Evolutionary conservation across 768 basidiomycete species (phyloP), one percentile per base, ranked within the genome.

Genomic region (Suillus variegatus): DNA sequence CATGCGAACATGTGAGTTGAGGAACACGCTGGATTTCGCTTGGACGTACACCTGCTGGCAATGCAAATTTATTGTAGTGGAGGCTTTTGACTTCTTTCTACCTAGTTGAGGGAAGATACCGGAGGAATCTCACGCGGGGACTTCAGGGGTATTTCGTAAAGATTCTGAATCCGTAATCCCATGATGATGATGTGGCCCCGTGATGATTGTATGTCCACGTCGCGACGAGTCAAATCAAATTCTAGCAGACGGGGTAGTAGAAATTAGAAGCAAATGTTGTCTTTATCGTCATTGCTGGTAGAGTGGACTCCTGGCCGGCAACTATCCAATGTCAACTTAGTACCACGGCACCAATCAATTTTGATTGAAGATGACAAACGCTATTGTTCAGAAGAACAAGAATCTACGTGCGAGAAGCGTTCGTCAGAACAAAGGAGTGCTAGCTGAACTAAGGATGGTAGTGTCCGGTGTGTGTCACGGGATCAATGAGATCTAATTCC

Each of bases 401-500:
- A 20, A 57, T n/a, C 32, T 47, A 58, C 13, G 54, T n/a, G 20
- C 38, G 12, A 61, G 22, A 57, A 63, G 52, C 8, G 54, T 60
- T 38, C 22, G 2, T 32, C 38, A 46, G 32, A 28, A 20, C 25
- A 36, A 28, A 12, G 6, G 40, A 3, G 16, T 41, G 9, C 16
- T 32, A 4, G 14, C 49, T 16, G 49, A 35, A 25, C 10, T 36
- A 60, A 13, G 44, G 43, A 52, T 68, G 62, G 13, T 55, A 44
- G 14, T 35, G 43, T 71, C 52, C 70, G 22, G 61, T 43, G 38
- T 73, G 36, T 20, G 47, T 69, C 51, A 68, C 60, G 4, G 81
- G 57, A 68, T 75, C n/a, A 75, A 91, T 82, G 35, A 93, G 81
- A 73, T 93, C 91, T 47, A 93, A 80, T 67, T 86, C 87, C 13